phyloP scores from a whole-genome alignment of 345 rosid genomes.

The Lepidium sativum region DNA sequence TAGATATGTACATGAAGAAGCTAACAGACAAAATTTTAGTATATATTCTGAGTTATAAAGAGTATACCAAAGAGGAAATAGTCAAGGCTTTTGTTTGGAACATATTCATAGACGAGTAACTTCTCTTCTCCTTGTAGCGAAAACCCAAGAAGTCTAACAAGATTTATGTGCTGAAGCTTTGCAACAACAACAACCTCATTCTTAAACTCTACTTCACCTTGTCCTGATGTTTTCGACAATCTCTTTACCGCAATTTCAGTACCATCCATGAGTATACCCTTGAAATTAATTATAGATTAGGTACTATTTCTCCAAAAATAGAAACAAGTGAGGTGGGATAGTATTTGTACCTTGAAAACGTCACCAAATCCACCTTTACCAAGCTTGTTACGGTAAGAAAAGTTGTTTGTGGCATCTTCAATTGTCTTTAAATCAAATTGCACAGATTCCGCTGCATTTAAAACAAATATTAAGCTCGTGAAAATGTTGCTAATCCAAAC shows the following conservation, averaged over 20 bases:
- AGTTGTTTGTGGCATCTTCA: not conserved
- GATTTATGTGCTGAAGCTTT: conserved; percentile 4
- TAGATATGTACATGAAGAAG: no score
- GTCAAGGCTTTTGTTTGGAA: not conserved
- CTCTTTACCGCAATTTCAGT: conserved; percentile 7
- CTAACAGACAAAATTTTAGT: no score
- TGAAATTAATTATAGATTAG: no score
- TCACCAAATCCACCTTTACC: not conserved
- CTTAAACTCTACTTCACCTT: conserved; percentile 1
- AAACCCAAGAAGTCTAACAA: conserved; percentile 6
- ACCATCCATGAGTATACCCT: not conserved
- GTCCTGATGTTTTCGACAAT: not conserved
- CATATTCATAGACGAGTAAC: not conserved
- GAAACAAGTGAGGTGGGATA: no score
- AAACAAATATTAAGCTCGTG: conserved; percentile 19
- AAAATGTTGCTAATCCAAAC: not conserved
- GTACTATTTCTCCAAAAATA: not conserved
- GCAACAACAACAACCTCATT: conserved; percentile 8
- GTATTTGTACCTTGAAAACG: not conserved
- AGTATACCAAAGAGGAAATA: not conserved
- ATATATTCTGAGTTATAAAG: no score
- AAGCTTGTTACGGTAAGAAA: not conserved
- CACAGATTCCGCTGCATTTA: conserved; percentile 32
- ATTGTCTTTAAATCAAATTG: not conserved
- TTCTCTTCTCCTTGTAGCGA: not conserved